Base-by-base conservation (phyloP, 2,329 filamentous ascomycete genomes). In the Colletotrichum chlorophyti region DNA sequence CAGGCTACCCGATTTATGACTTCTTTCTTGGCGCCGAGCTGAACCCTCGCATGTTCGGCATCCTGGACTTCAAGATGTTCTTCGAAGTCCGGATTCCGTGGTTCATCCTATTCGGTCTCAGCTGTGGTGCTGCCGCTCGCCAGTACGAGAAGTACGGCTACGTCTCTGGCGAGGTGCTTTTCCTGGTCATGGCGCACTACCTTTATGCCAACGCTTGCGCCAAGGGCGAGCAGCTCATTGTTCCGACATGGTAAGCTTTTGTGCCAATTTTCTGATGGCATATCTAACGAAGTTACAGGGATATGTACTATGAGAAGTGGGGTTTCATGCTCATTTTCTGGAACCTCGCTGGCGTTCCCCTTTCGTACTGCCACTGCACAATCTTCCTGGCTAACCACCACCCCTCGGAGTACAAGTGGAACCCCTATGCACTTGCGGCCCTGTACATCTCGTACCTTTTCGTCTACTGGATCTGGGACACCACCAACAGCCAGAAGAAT, bases 321-420 rank as follows among this genome's bases (percentile, higher is more conserved):
- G 93, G 93, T 49, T 97, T 97, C 80, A 97, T 97, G 93, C 85
- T 97, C 65, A 96, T 96, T 74, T 97, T 97, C 85, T 97, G 93
- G 93, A 97, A 97, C 76, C 81, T 97, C 72, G 92, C 93, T 42
- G 93, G 93, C 65, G 93, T 97, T 23, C 93, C 93, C 12, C 82
- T 97, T 49, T 93, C 88, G 52, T 97, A 97, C 83, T 96, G 92
- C 79, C 93, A 97, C 80, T 95, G 91, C 83, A 94, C 91, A 45
- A 86, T 97, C 67, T 97, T 91, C 77, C 83, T 97, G 47, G 92
- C 92, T 65, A 93, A 90, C 74, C 92, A 96, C 73, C 77, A 90
- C 68, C 90, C 93, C 0, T 82, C 85, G 31, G 85, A 86, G 57
- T 97, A 96, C 75, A 82, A 81, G 50, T 93, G 90, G 88, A 91